These are phyloP conservation scores for Quercus rubra DNA, from an alignment of 306 rosid genomes.

Conservation along the genomic window DNA sequence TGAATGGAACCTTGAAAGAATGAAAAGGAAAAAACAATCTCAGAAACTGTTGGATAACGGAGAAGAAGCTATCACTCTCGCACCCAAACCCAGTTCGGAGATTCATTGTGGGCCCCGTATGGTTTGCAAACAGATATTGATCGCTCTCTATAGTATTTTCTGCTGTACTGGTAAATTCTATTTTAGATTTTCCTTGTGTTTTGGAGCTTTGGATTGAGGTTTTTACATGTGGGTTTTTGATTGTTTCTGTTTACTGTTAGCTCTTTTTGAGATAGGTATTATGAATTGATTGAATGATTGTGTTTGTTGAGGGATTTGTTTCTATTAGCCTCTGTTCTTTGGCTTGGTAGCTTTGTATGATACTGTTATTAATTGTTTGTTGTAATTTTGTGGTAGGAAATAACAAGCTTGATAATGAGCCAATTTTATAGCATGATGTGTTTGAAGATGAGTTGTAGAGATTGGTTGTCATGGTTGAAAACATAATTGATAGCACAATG, in stretches of 20 bases:
- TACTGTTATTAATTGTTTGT: neutral
- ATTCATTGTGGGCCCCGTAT: neutral
- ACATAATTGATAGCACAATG: neutral
- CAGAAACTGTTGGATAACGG: constrained; percentile 25
- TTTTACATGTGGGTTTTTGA: constrained; percentile 1
- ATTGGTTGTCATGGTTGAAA: neutral
- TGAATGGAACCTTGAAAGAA: too few relatives aligned
- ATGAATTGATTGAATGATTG: neutral
- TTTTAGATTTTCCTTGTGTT: neutral
- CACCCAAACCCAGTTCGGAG: neutral
- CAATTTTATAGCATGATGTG: neutral
- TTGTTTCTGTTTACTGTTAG: neutral
- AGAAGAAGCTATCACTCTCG: neutral
- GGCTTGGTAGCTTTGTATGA: too few relatives aligned
- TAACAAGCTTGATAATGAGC: neutral
- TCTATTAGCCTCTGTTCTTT: too few relatives aligned
- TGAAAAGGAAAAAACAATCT: too few relatives aligned
- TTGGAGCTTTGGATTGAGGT: neutral
- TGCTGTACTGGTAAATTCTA: constrained; percentile 37
- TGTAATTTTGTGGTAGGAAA: neutral
- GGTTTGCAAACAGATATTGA: neutral
- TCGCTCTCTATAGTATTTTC: constrained; percentile 23
- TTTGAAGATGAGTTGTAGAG: neutral
- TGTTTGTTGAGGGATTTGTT: neutral
- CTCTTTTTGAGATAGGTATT: neutral